Percentiles rank a stretch among this genome's conserved stretches.
Evolutionary conservation across 495 filamentous ascomycete species (phyloP).

Genomic region (Parathielavia appendiculata): DNA sequence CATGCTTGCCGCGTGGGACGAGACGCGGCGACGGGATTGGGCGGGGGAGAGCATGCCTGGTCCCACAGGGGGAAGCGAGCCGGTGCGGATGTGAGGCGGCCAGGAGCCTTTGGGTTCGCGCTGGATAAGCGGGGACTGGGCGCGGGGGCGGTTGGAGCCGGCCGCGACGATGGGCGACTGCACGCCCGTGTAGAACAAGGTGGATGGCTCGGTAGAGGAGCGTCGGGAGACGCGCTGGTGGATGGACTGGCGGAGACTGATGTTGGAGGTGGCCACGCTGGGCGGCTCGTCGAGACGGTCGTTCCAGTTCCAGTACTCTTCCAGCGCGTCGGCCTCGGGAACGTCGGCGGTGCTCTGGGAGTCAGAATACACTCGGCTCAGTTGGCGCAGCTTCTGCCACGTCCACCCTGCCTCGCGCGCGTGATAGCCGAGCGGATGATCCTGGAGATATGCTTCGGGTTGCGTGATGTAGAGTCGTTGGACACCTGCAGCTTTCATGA

Average conservation of each 20-base stretch:
- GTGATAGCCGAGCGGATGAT: constrained; percentile 45
- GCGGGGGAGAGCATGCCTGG: constrained; percentile 28
- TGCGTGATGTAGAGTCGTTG: constrained; percentile 62
- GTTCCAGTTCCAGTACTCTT: constrained; percentile 50
- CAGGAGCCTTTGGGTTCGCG: constrained; percentile 40
- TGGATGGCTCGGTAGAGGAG: constrained; percentile 35
- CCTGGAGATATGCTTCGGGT: constrained; percentile 59
- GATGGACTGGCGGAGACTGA: constrained; percentile 37
- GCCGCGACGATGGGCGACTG: constrained; percentile 32
- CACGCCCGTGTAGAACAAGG: constrained; percentile 31
- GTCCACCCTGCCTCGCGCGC: constrained; percentile 50
- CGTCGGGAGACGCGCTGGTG: constrained; percentile 32
- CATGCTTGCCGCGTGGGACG: constrained; percentile 27
- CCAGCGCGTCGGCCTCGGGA: constrained; percentile 55
- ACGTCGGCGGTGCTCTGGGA: constrained; percentile 40
- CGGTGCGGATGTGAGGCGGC: constrained; percentile 40
- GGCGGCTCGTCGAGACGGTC: constrained; percentile 49
- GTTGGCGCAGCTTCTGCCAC: constrained; percentile 55
- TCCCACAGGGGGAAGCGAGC: constrained; percentile 42
- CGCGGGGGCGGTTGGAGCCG: constrained; percentile 25
- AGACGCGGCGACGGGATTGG: constrained; percentile 36
- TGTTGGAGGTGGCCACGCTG: constrained; percentile 27
- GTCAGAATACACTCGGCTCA: constrained; percentile 51
- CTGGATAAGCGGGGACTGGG: constrained; percentile 35
- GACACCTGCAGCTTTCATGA: constrained; percentile 56